phyloP scores from a whole-genome alignment of 352 stramenopile species.

The Globisporangium viniferum region DNA sequence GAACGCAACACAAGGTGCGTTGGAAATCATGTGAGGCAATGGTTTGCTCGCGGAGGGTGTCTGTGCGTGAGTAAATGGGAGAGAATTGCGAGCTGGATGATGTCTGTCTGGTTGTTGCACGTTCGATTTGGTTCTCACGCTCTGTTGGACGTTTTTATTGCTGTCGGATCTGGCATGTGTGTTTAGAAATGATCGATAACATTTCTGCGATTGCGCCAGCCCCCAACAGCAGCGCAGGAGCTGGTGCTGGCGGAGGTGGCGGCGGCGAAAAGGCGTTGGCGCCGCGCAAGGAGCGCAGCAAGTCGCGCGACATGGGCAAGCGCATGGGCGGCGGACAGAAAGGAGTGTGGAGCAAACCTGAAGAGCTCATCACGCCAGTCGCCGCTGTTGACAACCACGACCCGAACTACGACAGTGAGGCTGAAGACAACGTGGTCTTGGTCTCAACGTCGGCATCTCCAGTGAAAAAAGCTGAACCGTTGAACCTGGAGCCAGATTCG shows the following conservation, averaged over 20 bases:
- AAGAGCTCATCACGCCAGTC: conserved; percentile 65
- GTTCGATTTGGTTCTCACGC: not conserved
- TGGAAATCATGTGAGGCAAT: not conserved
- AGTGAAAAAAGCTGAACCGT: conserved; percentile 36
- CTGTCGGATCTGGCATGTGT: not conserved
- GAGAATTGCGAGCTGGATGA: not conserved
- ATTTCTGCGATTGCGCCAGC: conserved; percentile 1
- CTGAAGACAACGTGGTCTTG: conserved; percentile 87
- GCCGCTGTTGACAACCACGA: conserved; percentile 85
- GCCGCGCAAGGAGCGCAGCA: conserved; percentile 76
- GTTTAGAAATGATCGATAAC: conserved; percentile 13
- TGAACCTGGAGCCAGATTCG: conserved; percentile 57
- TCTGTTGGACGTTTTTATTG: not conserved
- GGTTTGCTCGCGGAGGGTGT: not conserved
- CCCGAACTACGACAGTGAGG: conserved; percentile 93
- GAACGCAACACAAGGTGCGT: conserved; percentile 9
- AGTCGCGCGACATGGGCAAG: conserved; percentile 83
- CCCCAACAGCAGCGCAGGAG: conserved; percentile 13
- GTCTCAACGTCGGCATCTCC: conserved; percentile 55
- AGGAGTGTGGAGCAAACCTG: conserved; percentile 74
- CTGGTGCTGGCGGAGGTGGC: conserved; percentile 19
- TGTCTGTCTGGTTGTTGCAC: not conserved
- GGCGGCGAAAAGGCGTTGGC: conserved; percentile 53
- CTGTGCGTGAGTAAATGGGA: not conserved
- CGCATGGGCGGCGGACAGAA: conserved; percentile 88